phyloP scores from a whole-genome alignment of 352 stramenopile species.

The Phytophthora pluvialis region DNA sequence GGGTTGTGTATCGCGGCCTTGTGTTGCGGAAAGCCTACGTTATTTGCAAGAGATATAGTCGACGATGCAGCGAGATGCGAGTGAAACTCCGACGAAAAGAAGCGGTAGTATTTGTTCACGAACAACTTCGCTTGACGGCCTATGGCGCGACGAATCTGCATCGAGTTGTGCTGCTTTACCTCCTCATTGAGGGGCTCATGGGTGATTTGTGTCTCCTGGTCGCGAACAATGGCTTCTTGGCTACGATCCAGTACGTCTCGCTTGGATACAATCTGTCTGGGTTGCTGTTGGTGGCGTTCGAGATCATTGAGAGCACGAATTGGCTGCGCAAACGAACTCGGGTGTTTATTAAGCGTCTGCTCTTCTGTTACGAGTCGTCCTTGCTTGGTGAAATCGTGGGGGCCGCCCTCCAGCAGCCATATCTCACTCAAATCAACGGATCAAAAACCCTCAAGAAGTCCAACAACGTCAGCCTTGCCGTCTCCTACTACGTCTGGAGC shows the following conservation, averaged over 20 bases:
- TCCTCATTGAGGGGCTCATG: slow-evolving; percentile 37
- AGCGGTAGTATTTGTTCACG: slow-evolving; percentile 31
- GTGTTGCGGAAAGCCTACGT: slow-evolving; percentile 28
- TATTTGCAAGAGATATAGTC: slow-evolving; percentile 19
- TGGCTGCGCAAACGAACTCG: slow-evolving; percentile 9
- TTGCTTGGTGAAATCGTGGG: slow-evolving; percentile 25
- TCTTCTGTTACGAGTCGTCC: slow-evolving; percentile 36
- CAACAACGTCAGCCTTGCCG: slow-evolving; percentile 13
- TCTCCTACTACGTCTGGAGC: slow-evolving; percentile 35
- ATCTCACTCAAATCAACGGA: slow-evolving; percentile 24
- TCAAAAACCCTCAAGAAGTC: slow-evolving; percentile 16
- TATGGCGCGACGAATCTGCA: slow-evolving; percentile 21
- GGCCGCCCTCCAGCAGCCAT: slow-evolving; percentile 19
- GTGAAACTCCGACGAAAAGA: slow-evolving; percentile 19
- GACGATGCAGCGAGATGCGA: slow-evolving; percentile 13
- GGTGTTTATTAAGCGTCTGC: slow-evolving; percentile 22
- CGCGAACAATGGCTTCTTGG: slow-evolving; percentile 27
- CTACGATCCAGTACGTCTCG: slow-evolving; percentile 30
- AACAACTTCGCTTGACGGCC: slow-evolving; percentile 24
- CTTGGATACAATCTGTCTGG: slow-evolving; percentile 37
- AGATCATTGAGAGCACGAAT: slow-evolving; percentile 28
- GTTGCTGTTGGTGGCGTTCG: slow-evolving; percentile 34
- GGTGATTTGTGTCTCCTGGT: slow-evolving; percentile 39
- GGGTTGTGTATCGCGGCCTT: slow-evolving; percentile 29
- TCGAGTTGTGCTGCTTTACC: slow-evolving; percentile 27